Conservation (phyloP, 1,284 basidiomycete species). For the Sphaerobolus stellatus region DNA sequence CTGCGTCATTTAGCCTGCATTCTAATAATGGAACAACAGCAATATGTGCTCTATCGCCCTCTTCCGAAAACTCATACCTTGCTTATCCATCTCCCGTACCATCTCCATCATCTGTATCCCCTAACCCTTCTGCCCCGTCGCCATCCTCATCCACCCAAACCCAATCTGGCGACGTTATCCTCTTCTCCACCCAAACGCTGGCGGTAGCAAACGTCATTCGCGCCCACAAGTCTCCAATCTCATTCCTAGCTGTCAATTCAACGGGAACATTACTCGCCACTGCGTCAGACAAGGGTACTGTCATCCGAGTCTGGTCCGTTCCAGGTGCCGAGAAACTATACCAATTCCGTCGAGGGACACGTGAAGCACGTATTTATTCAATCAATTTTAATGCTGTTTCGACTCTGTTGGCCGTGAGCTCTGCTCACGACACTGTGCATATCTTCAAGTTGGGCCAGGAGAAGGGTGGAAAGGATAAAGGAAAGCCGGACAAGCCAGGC, state of each 20-base stretch:
- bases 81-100: conserved; percentile 95
- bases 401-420: conserved; percentile 84
- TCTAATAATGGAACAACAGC: conserved; percentile 48
- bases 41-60: conserved; percentile 92
- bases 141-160: conserved; percentile 35
- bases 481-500: conserved; percentile 18
- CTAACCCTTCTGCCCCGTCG: conserved; percentile 45
- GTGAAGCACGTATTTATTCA: conserved; percentile 84
- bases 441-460: conserved; percentile 80
- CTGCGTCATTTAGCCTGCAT: neutral
- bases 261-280: conserved; percentile 92
- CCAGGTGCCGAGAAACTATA: conserved; percentile 92
- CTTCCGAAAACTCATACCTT: conserved; percentile 93
- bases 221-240: conserved; percentile 94
- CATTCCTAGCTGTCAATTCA: conserved; percentile 83
- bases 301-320: conserved; percentile 92
- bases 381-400: conserved; percentile 91
- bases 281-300: conserved; percentile 93
- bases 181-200: conserved; percentile 91
- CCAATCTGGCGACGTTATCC: conserved; percentile 83
- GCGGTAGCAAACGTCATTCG: conserved; percentile 95
- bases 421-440: conserved; percentile 95
- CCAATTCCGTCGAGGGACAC: conserved; percentile 90
- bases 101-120: conserved; percentile 65
- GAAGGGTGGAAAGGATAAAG: conserved; percentile 15